A percentile compares a stretch with the other conserved stretches of the same genome.
Evolutionary conservation across 2,329 filamentous ascomycete species (phyloP).

Genomic region (Cladobotryum protrusum): DNA sequence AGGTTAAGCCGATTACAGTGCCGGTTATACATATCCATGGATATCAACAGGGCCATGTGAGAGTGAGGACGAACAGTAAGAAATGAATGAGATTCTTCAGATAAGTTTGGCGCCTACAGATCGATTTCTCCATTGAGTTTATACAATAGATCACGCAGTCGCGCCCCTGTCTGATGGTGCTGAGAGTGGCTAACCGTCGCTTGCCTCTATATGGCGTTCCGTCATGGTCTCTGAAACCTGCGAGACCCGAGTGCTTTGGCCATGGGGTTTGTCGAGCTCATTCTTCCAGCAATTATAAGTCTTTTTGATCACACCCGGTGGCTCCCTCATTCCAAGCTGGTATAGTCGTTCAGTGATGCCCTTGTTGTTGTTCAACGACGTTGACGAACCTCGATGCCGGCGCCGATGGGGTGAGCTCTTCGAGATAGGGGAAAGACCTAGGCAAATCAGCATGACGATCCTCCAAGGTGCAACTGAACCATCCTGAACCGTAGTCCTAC

Average conservation of each 20-base stretch:
- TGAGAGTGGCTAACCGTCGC: no score
- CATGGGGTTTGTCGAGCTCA: neutral
- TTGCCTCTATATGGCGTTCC: no score
- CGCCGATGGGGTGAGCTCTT: constrained; percentile 62
- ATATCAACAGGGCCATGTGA: neutral
- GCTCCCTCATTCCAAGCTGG: constrained; percentile 55
- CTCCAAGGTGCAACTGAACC: constrained; percentile 5
- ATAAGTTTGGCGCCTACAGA: constrained; percentile 6
- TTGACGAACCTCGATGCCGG: constrained; percentile 75
- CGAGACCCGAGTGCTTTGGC: neutral
- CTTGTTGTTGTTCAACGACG: constrained; percentile 47
- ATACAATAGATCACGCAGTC: neutral
- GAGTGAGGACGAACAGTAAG: no score
- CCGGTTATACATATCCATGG: neutral
- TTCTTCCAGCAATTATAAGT: no score
- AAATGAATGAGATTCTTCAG: constrained; percentile 1
- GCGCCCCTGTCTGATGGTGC: neutral
- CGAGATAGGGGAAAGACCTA: constrained; percentile 55
- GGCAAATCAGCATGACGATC: constrained; percentile 1
- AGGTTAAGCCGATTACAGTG: neutral
- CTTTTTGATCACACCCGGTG: neutral
- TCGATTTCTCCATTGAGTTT: neutral
- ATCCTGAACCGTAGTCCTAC: constrained; percentile 41
- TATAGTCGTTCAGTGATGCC: constrained; percentile 57
- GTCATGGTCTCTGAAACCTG: no score